Base-by-base conservation (phyloP, 306 rosid genomes). In the Prunus mongolica region DNA sequence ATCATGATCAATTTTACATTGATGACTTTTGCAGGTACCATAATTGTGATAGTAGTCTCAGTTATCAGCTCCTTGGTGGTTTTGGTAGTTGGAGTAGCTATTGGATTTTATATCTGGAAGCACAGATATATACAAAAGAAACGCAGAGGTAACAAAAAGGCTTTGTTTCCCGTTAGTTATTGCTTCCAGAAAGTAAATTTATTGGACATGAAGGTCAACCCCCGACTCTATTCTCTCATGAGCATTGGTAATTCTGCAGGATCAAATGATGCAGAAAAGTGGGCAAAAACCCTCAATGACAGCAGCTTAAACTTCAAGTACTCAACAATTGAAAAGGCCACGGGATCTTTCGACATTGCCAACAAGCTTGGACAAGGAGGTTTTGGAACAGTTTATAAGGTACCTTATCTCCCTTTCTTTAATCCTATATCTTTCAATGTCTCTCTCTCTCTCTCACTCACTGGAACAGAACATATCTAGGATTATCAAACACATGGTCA, bases 301-400 rank as follows among this genome's bases (percentile, higher is more conserved):
- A 92, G 88, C 45, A 89, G 89, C 88, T 84, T 92, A 87, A 85
- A 92, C 78, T 92, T 95, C 89, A 95, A 95, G 87, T 95, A 90
- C 84, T 87, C 97, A 8, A 84, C 89, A 57, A 80, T 95, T 74
- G 99, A 95, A 64, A 92, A 82, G 84, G 99, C 99, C 19, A 95
- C 99, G 2, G 87, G 68, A 56, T 86, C 91, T 32, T 95, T 95
- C 66, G 76, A 78, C 66, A 76, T 75, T 1, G 76, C 74, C 15
- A 91, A 92, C 89, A 95, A 90, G 86, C 88, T 95, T 52, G 98
- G 99, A 32, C 99, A 90, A 73, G 99, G 97, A 80, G 99, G 99
- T 46, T 95, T 92, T 63, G 98, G 98, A 80, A 81, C 98, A 62
- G 98, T 95, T 74, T 95, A 95, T 60, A 95, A 89, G 87, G 99